Base-by-base conservation (phyloP, 768 basidiomycete species). In the Infundibulicybe gibba region DNA sequence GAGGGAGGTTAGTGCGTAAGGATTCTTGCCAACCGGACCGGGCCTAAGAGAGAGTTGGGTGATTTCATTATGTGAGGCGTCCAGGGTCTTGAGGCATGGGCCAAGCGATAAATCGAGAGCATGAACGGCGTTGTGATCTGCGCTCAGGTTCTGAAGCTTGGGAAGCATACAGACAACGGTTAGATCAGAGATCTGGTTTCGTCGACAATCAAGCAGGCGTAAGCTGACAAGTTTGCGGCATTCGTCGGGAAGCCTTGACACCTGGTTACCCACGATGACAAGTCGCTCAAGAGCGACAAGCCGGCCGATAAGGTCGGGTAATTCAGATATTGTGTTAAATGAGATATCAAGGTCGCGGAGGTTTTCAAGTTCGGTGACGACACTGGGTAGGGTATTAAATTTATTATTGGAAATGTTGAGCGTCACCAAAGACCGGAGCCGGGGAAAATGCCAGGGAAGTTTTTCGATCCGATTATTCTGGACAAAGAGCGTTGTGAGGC, bases 381-480 rank as follows among this genome's bases (percentile, higher is more conserved):
- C 87, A 0, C 70, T 53, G 0, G 95, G 95, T 43, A 98, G 74
- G 6, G 58, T 59, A 21, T 76, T 77, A 63, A 97, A 93, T 61
- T 92, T 90, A 74, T 98, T 99, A 66, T 97, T 97, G 45, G 94
- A 95, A 48, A 98, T 86, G 66, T 97, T 95, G 52, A 98, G 77
- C 19, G 81, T 80, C 41, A 78, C 80, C 45, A 98, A 79, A 38
- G 71, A 65, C 35, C 77, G 74, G 50, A 97, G 69, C 8, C 85
- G 77, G 2, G 85, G 82, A 50, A 98, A 94, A 57, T 89, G 86
- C 73, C 81, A 83, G 0, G 95, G 94, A 0, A 98, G 76, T 44
- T 77, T 81, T 52, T 91, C 85, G 60, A 99, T 78, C 39, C 92
- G 81, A 62, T 99, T 99, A 66, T 97, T 97, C 65, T 94, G 89